Evolutionary conservation across 257 asterid species (phyloP).

Genomic region (Thymus mandschuricus): DNA sequence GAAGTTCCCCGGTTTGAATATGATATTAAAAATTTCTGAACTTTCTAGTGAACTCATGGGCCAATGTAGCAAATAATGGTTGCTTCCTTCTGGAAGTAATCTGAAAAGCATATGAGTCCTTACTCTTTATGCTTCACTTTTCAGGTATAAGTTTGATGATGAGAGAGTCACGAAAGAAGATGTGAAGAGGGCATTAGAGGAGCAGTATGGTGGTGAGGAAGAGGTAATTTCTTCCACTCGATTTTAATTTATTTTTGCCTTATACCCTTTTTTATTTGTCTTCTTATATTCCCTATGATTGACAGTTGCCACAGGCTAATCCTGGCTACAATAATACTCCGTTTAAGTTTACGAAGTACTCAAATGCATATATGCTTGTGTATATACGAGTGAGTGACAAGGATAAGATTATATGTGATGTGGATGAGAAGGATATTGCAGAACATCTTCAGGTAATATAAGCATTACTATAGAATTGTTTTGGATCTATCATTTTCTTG

Average conservation of each 20-base stretch:
- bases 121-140: conserved; percentile 36
- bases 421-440: conserved; percentile 97
- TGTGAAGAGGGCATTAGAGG: conserved; percentile 89
- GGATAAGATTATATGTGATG: conserved; percentile 95
- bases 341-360: conserved; percentile 91
- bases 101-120: conserved; percentile 1
- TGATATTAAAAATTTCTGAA: neutral
- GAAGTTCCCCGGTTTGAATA: conserved; percentile 7
- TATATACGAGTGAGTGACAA: conserved; percentile 95
- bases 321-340: conserved; percentile 98
- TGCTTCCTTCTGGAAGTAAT: conserved; percentile 19
- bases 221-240: conserved; percentile 59
- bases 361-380: conserved; percentile 99
- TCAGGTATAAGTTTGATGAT: conserved; percentile 95
- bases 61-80: neutral
- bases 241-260: neutral
- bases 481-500: conserved; percentile 12
- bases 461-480: conserved; percentile 23
- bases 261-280: conserved; percentile 20
- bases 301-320: conserved; percentile 90
- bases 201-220: conserved; percentile 99
- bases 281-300: conserved; percentile 34
- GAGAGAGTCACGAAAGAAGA: conserved; percentile 99
- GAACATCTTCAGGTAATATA: conserved; percentile 89
- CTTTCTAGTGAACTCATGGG: conserved; percentile 5